A percentile compares a stretch with the other conserved stretches of the same genome.
phyloP scores from a whole-genome alignment of 768 basidiomycete species.

The Boletus reticulatus region DNA sequence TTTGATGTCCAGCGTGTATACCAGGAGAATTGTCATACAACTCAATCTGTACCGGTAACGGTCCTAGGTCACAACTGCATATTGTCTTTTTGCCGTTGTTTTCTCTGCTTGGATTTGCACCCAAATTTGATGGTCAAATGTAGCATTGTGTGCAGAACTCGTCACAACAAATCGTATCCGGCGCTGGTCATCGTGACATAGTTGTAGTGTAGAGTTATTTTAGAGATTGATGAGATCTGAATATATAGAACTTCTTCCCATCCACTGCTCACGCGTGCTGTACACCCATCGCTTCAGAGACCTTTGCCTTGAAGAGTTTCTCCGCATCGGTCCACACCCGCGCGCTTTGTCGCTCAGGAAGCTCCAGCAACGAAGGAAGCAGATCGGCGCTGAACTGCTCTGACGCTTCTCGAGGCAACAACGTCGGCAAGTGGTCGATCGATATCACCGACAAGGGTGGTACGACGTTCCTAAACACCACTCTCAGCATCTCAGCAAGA shows the following conservation, averaged over 20 bases:
- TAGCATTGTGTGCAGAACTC: no score
- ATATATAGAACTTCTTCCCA: neutral
- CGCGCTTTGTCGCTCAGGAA: conserved; percentile 63
- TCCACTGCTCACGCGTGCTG: neutral
- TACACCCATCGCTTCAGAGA: conserved; percentile 45
- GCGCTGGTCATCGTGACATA: no score
- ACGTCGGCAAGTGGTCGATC: conserved; percentile 95
- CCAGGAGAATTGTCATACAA: neutral
- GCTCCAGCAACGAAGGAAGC: conserved; percentile 76
- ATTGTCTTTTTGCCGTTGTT: neutral
- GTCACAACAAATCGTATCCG: no score
- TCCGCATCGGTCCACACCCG: conserved; percentile 90
- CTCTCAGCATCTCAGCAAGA: conserved; percentile 4
- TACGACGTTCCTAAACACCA: conserved; percentile 47
- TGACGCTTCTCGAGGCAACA: conserved; percentile 93
- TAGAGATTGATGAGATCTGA: no score
- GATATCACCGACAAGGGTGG: conserved; percentile 84
- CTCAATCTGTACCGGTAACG: neutral
- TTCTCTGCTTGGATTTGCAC: no score
- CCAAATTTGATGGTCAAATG: no score
- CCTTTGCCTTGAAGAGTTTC: conserved; percentile 70
- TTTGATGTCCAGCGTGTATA: neutral
- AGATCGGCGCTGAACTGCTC: conserved; percentile 93
- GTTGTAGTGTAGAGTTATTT: no score
- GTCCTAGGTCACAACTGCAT: neutral